Evolutionary conservation across 805 yeast species (phyloP).

Genomic region (Pichia nakasei): DNA sequence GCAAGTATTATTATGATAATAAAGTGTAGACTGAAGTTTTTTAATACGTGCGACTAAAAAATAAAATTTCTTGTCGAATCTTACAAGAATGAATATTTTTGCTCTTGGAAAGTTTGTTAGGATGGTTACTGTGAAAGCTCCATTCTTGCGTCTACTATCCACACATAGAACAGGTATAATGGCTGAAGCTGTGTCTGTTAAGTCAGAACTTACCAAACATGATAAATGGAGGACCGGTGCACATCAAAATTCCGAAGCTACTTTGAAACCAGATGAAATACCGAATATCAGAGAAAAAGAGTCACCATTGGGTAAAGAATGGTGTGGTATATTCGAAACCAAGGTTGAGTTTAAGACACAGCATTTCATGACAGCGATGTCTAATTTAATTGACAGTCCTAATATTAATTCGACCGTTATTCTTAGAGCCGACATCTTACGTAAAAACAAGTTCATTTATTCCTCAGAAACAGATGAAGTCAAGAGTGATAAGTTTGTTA

Average conservation of each 20-base stretch:
- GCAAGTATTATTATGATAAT: too few relatives aligned
- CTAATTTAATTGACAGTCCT: slow-evolving; percentile 71
- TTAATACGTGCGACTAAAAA: too few relatives aligned
- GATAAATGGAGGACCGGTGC: slow-evolving; percentile 14
- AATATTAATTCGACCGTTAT: slow-evolving; percentile 89
- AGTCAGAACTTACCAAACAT: slow-evolving; percentile 10
- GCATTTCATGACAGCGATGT: slow-evolving; percentile 71
- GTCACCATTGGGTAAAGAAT: slow-evolving; percentile 47
- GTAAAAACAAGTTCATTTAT: slow-evolving; percentile 37
- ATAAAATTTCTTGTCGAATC: too few relatives aligned
- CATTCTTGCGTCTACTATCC: background rate
- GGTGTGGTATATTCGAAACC: slow-evolving; percentile 53
- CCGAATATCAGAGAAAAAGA: slow-evolving; percentile 31
- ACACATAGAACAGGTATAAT: background rate
- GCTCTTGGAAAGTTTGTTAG: too few relatives aligned
- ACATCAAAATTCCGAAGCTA: slow-evolving; percentile 7
- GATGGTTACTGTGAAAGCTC: too few relatives aligned
- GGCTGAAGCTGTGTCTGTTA: background rate
- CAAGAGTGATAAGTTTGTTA: slow-evolving; percentile 18
- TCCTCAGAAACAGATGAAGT: slow-evolving; percentile 20
- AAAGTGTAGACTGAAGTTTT: too few relatives aligned
- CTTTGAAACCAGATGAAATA: slow-evolving; percentile 23
- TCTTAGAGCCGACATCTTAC: slow-evolving; percentile 74
- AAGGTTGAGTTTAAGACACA: slow-evolving; percentile 38
- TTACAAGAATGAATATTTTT: too few relatives aligned